Evolutionary conservation across 352 stramenopile genomes (phyloP), one percentile per base, ranked within the genome.

Genomic region (Pythium vanterpoolii): DNA sequence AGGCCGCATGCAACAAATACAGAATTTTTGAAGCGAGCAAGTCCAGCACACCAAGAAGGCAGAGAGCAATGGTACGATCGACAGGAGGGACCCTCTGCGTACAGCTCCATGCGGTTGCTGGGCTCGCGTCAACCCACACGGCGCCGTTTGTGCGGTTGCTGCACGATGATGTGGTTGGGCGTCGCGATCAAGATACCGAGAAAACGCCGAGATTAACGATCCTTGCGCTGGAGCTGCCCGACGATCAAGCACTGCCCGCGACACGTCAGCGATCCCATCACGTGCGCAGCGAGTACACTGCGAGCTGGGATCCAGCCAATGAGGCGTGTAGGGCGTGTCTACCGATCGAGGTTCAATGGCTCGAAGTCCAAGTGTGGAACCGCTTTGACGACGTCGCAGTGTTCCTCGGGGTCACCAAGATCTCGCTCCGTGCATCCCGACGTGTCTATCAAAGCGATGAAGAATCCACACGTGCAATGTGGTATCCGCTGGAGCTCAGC

Each of bases 361-460:
- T 89, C 49, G 73, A 89, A 38, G 40, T 89, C 3, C 75, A 90
- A 55, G 47, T 87, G 16, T 90, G 81, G 81, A 89, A 89, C 56
- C 68, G 60, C 4, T 87, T 89, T 46, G 56, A 62, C 11, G 77
- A 75, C 14, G 72, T 87, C 43, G 71, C 82, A 21, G 73, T 87
- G 4, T 85, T 86, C 33, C 65, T 90, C 0, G 78, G 74, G 4
- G 30, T 66, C 10, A 79, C 59, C 1, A 51, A 30, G 13, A 43
- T 87, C 9, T 74, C 68, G 0, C 47, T 78, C 13, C 13, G 19
- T 16, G 45, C 36, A 18, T 18, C 86, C 26, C 63, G 33, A 33
- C 49, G 66, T 5, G 49, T 66, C 38, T 7, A 43, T 7, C 33
- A 21, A 69, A 72, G 50, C 60, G 52, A 26, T 9, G n/a, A 44